Conservation (phyloP, 108 stramenopile genomes). For the Skeletonema menzelii region DNA sequence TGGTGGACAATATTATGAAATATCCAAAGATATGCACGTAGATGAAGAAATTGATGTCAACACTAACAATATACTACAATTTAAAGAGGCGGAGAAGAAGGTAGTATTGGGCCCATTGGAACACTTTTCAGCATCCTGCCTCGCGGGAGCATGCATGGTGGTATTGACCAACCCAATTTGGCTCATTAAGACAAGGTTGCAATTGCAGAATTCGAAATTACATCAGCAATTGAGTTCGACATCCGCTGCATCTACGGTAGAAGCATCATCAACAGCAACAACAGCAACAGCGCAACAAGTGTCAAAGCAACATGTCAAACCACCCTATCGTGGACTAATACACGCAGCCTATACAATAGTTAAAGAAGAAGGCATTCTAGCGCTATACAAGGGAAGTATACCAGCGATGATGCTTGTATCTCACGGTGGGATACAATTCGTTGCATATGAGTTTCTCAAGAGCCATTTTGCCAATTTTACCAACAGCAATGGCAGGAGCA, state of each 20-base stretch:
- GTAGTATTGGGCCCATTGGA: conserved; percentile 55
- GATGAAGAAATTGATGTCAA: conserved; percentile 30
- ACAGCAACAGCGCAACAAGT: conserved; percentile 7
- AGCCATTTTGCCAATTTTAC: conserved; percentile 56
- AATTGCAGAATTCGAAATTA: conserved; percentile 80
- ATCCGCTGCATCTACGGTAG: conserved; percentile 12
- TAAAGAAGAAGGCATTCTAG: conserved; percentile 89
- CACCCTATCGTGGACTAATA: conserved; percentile 72
- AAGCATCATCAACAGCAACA: neutral
- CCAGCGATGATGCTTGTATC: conserved; percentile 94
- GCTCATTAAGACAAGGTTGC: conserved; percentile 97
- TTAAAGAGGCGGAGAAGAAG: neutral
- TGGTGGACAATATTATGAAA: conserved; percentile 6
- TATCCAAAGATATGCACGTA: conserved; percentile 26
- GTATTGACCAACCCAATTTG: conserved; percentile 96
- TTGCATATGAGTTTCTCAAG: conserved; percentile 94
- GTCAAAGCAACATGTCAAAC: conserved; percentile 22
- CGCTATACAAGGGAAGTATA: conserved; percentile 92
- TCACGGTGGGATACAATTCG: conserved; percentile 98
- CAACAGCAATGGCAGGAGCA: conserved; percentile 36
- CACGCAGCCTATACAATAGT: conserved; percentile 85
- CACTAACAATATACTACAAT: conserved; percentile 15
- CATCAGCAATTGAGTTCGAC: conserved; percentile 25
- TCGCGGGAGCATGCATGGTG: conserved; percentile 90
- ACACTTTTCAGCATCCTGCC: conserved; percentile 66